Evolutionary conservation across 306 rosid species (phyloP).

Genomic region (Quercus parvula): DNA sequence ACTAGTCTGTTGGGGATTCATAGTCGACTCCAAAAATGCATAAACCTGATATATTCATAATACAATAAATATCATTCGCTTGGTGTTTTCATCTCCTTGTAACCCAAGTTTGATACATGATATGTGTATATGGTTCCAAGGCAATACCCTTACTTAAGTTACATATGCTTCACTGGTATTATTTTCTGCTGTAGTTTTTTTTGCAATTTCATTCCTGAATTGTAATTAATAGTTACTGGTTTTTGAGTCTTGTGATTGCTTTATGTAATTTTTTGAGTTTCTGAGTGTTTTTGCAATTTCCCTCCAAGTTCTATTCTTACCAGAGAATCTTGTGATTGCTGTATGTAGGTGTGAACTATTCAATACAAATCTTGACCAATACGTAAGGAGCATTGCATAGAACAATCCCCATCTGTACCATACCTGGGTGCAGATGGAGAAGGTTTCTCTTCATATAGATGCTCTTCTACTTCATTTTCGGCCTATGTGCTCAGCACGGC

Average conservation of each 20-base stretch:
- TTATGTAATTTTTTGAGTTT: conserved; percentile 18
- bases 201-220: too few relatives aligned
- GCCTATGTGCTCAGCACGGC: neutral
- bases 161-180: neutral
- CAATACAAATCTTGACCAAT: conserved; percentile 85
- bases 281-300: neutral
- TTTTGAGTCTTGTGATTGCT: conserved; percentile 11
- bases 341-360: conserved; percentile 74
- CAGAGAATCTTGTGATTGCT: conserved; percentile 9
- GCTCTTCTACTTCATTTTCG: neutral
- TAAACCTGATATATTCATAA: neutral
- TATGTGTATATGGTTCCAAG: too few relatives aligned
- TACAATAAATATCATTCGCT: neutral
- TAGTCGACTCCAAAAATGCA: too few relatives aligned
- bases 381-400: conserved; percentile 81
- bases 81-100: neutral
- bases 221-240: neutral
- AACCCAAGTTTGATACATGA: too few relatives aligned
- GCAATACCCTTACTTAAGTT: neutral
- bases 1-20: too few relatives aligned
- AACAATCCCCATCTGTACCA: conserved; percentile 5
- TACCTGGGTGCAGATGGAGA: too few relatives aligned
- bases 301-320: neutral
- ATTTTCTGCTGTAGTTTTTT: neutral
- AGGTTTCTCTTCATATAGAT: neutral